A percentile compares a stretch with the other conserved stretches of the same genome.
These are phyloP conservation scores for Platismatia glauca DNA, from an alignment of 495 filamentous ascomycete species.

Conservation along the genomic window DNA sequence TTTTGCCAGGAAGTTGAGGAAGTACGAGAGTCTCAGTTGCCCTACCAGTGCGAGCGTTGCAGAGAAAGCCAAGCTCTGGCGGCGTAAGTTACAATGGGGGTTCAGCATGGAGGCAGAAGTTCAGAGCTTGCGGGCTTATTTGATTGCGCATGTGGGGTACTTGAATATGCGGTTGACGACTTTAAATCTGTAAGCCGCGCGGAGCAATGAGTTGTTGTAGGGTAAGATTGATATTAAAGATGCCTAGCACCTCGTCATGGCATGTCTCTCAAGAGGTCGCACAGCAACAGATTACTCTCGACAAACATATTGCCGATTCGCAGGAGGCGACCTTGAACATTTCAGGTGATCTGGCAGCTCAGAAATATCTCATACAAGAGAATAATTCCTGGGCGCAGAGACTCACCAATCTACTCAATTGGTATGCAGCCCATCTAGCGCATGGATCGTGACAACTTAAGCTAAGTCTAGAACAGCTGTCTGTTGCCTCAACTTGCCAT, in stretches of 20 bases:
- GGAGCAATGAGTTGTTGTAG: background rate
- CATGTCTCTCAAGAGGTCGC: background rate
- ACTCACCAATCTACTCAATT: background rate
- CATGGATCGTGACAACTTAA: background rate
- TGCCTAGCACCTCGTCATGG: background rate
- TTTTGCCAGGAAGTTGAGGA: conserved; percentile 13
- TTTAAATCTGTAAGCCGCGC: conserved; percentile 6
- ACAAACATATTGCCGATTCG: background rate
- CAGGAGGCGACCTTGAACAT: background rate
- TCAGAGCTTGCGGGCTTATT: conserved; percentile 12
- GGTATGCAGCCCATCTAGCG: background rate
- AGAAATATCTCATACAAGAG: background rate
- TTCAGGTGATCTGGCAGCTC: background rate
- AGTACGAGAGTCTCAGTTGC: conserved; percentile 12
- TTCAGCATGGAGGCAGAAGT: conserved; percentile 24
- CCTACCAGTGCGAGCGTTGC: background rate
- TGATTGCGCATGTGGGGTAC: conserved; percentile 18
- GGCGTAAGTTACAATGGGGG: conserved; percentile 22
- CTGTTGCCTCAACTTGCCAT: background rate
- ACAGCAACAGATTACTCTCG: background rate
- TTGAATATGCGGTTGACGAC: conserved; percentile 23
- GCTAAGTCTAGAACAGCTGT: background rate
- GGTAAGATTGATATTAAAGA: background rate
- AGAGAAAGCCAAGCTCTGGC: conserved; percentile 6
- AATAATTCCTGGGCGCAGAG: background rate